Evolutionary conservation across 1,139 yeast genomes (phyloP).

Genomic region (Lodderomyces pseudojiufengensis): DNA sequence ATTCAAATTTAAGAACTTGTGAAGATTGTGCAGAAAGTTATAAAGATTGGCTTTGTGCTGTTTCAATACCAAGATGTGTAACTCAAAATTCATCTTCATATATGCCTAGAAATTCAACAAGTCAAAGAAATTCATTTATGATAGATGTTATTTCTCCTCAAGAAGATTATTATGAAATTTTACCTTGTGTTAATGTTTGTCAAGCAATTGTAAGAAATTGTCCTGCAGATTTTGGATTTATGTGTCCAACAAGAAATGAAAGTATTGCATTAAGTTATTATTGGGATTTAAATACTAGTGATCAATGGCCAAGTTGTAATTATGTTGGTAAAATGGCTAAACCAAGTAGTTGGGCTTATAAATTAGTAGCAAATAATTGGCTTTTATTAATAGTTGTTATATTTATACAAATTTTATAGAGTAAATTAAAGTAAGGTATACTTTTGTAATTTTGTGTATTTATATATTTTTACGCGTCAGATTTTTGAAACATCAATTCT

Average conservation of each 20-base stretch:
- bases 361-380: constrained; percentile 8
- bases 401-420: constrained; percentile 4
- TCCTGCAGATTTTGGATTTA: constrained; percentile 70
- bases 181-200: constrained; percentile 85
- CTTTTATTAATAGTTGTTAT: constrained; percentile 2
- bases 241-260: constrained; percentile 55
- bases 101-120: constrained; percentile 42
- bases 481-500: too few relatives aligned
- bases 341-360: constrained; percentile 2
- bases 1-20: constrained; percentile 73
- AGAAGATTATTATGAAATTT: constrained; percentile 63
- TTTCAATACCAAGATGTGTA: constrained; percentile 85
- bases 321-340: constrained; percentile 34
- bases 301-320: constrained; percentile 44
- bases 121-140: constrained; percentile 55
- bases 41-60: constrained; percentile 86
- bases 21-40: constrained; percentile 69
- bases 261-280: constrained; percentile 46
- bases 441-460: too few relatives aligned
- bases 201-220: constrained; percentile 77
- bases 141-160: constrained; percentile 58
- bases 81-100: constrained; percentile 47
- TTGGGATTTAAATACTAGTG: constrained; percentile 21
- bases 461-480: too few relatives aligned
- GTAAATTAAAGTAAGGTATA: too few relatives aligned